A percentile compares a stretch with the other conserved stretches of the same genome.
Conservation (phyloP, 805 yeast genomes). For the Monosporozyma siamensis region DNA sequence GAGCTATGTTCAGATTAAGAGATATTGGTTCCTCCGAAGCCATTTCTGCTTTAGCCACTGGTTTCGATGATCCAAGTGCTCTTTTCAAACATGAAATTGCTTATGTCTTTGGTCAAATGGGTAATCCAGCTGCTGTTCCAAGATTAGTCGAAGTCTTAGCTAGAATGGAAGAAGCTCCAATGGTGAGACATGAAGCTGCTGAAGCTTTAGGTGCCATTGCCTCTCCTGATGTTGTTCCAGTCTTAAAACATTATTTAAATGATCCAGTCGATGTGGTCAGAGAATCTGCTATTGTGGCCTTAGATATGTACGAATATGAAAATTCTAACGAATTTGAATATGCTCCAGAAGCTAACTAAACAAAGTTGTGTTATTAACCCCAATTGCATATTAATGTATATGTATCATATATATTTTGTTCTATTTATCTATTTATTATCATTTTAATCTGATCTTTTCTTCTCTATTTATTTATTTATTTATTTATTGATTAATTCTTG, state of each 20-base stretch:
- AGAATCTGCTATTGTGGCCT: constrained; percentile 93
- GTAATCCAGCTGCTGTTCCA: constrained; percentile 89
- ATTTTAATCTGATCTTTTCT: neutral
- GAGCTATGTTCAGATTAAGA: constrained; percentile 97
- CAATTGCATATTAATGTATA: neutral
- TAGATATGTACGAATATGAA: constrained; percentile 97
- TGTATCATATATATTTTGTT: neutral
- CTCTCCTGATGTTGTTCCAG: constrained; percentile 88
- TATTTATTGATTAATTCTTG: neutral
- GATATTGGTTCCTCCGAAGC: constrained; percentile 93
- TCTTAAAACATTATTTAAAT: constrained; percentile 64
- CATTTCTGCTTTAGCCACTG: constrained; percentile 81
- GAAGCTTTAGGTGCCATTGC: constrained; percentile 97
- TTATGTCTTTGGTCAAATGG: constrained; percentile 93
- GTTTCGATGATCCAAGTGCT: constrained; percentile 85
- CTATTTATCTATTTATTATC: neutral
- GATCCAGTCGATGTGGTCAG: constrained; percentile 88
- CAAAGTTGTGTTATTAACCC: neutral
- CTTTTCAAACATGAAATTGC: constrained; percentile 97
- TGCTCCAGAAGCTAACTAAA: constrained; percentile 28
- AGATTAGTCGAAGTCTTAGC: constrained; percentile 73
- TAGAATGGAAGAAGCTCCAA: constrained; percentile 77
- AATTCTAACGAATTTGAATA: constrained; percentile 75
- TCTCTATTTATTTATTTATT: neutral
- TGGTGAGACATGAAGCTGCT: constrained; percentile 99